Percentiles rank a stretch among this genome's conserved stretches.
These are phyloP conservation scores for Gnomoniopsis sp. DNA, from an alignment of 2,329 filamentous ascomycete genomes.

Conservation along the genomic window DNA sequence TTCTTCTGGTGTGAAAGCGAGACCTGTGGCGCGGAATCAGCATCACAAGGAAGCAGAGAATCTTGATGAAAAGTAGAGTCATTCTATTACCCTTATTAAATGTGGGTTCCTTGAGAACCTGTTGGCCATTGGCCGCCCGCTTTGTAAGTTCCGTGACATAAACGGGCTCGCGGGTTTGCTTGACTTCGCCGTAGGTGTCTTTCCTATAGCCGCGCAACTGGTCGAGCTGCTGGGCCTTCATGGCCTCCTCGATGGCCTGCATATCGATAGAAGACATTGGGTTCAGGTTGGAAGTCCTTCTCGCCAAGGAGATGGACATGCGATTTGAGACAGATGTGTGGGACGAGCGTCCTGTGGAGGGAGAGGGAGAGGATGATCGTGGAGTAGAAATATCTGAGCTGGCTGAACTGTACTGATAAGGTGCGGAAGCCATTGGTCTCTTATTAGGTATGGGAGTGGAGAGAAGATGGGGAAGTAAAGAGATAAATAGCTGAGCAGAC, in stretches of 20 bases:
- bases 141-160: constrained; percentile 41
- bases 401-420: constrained; percentile 43
- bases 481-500: constrained; percentile 11
- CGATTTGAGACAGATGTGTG: constrained; percentile 51
- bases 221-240: constrained; percentile 59
- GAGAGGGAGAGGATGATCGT: constrained; percentile 49
- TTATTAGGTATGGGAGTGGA: constrained; percentile 24
- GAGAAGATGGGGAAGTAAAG: constrained; percentile 20
- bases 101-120: constrained; percentile 57
- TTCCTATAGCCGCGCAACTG: constrained; percentile 58
- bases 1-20: constrained; percentile 63
- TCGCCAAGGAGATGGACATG: constrained; percentile 44
- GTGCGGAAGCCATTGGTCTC: constrained; percentile 41
- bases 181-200: constrained; percentile 52
- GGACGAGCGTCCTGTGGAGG: constrained; percentile 46
- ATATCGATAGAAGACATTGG: constrained; percentile 57
- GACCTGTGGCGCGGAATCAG: constrained; percentile 38
- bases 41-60: not conserved
- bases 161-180: constrained; percentile 51
- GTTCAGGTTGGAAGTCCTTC: constrained; percentile 50
- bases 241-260: constrained; percentile 53
- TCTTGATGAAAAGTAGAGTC: not conserved
- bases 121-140: constrained; percentile 54
- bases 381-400: constrained; percentile 51
- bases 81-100: constrained; percentile 60